phyloP scores from a whole-genome alignment of 202 grass and related monocot genomes.

The Dendrocalamus latiflorus region DNA sequence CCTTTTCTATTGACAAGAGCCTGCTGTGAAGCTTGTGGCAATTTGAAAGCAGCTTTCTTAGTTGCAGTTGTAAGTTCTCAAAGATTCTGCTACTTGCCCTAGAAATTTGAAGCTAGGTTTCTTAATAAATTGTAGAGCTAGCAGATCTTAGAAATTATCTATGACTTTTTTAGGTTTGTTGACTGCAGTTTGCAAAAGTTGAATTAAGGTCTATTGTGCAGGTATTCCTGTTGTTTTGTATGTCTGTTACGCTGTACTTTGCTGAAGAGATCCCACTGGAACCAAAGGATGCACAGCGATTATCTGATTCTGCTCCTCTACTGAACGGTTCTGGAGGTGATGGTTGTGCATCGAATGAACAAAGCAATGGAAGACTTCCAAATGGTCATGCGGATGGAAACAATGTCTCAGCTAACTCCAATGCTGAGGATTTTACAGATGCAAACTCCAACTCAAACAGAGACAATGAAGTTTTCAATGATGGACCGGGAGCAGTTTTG shows the following conservation, averaged over 20 bases:
- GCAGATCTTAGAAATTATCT: not conserved
- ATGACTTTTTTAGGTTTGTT: not conserved
- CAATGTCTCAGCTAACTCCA: constrained; percentile 24
- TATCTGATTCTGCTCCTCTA: constrained; percentile 90
- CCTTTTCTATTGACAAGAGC: constrained; percentile 88
- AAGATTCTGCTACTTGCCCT: constrained; percentile 7
- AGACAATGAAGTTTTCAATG: constrained; percentile 56
- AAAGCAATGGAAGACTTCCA: constrained; percentile 35
- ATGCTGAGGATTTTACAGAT: constrained; percentile 30
- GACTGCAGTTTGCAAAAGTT: not conserved
- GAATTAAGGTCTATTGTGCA: constrained; percentile 38
- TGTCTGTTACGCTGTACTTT: constrained; percentile 88
- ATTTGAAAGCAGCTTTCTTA: constrained; percentile 97
- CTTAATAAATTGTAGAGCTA: not conserved
- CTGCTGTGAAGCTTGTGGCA: constrained; percentile 93
- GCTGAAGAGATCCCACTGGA: constrained; percentile 82
- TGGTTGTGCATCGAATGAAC: constrained; percentile 36
- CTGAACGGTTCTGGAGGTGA: constrained; percentile 62
- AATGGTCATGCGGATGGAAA: constrained; percentile 39
- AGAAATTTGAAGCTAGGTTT: too few relatives aligned
- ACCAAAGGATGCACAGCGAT: constrained; percentile 32
- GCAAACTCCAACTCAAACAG: constrained; percentile 31
- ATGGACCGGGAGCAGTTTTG: too few relatives aligned
- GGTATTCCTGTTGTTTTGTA: constrained; percentile 89
- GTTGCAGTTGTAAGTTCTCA: constrained; percentile 89